phyloP scores from a whole-genome alignment of 1,139 yeast genomes.

The Magnusiomyces clavatus region DNA sequence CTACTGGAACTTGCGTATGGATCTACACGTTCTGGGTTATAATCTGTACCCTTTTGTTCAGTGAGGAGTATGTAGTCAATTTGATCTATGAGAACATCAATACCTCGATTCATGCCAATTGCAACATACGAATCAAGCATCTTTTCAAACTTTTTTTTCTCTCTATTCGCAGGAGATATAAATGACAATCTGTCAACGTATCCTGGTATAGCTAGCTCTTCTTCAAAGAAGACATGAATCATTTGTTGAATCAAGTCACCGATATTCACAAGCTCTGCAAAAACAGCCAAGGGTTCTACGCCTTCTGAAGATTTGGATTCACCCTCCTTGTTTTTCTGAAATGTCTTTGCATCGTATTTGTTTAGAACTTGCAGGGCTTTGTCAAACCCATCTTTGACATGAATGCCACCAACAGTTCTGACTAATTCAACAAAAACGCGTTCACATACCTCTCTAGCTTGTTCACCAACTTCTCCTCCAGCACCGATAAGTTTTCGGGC shows the following conservation, averaged over 20 bases:
- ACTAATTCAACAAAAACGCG: constrained; percentile 61
- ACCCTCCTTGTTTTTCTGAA: constrained; percentile 28
- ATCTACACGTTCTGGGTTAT: constrained; percentile 9
- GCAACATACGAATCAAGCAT: constrained; percentile 85
- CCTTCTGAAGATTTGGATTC: constrained; percentile 19
- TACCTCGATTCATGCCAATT: constrained; percentile 83
- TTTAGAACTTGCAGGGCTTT: constrained; percentile 66
- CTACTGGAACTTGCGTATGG: neutral
- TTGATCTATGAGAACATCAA: constrained; percentile 78
- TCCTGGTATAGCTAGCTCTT: constrained; percentile 59
- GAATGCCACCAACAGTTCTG: constrained; percentile 58
- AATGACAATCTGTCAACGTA: constrained; percentile 70
- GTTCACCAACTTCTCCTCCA: constrained; percentile 28
- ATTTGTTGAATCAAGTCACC: constrained; percentile 91
- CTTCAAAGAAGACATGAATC: constrained; percentile 84
- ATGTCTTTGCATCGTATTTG: constrained; percentile 59
- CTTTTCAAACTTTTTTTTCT: constrained; percentile 71
- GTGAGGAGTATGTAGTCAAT: constrained; percentile 48
- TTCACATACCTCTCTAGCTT: constrained; percentile 36
- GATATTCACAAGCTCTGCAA: constrained; percentile 82
- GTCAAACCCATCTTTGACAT: constrained; percentile 73
- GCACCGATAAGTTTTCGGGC: constrained; percentile 28
- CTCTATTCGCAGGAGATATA: constrained; percentile 69
- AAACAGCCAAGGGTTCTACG: constrained; percentile 77
- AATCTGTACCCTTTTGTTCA: constrained; percentile 48